Evolutionary conservation across 331 rosid genomes (phyloP), one percentile per base, ranked within the genome.

Genomic region (Malus hybrid): DNA sequence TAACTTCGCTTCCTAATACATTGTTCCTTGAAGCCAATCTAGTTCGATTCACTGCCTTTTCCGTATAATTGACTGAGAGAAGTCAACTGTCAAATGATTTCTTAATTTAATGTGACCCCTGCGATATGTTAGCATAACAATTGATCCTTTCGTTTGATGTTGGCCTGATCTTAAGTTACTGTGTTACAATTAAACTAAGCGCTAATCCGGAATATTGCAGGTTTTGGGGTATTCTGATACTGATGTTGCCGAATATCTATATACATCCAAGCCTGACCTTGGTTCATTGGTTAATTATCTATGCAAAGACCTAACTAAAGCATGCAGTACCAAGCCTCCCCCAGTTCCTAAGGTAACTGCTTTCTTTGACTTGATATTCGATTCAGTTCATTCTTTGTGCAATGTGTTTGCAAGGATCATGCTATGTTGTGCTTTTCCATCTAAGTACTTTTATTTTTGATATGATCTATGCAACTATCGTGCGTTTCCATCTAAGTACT

Each of bases 221-320:
- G 94, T 94, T 65, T 73, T 94, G 77, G 99, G 90, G 69, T 92
- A 92, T 84, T 85, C 91, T 36, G 99, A 94, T 84, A 94, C 99
- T 3, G 99, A 92, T 84, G 89, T 89, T 32, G 99, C 99, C 50
- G 99, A 94, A 83, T 89, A 90, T 87, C 65, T 92, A 39, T 94
- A 85, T 62, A 89, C 65, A 56, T 84, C 93, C 76, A 93, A 92
- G 80, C 86, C 93, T 42, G 85, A 87, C 36, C 24, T 86, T 69
- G 83, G 85, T 57, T 85, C 93, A 4, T 79, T 94, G 86, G 71
- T 79, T 76, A 87, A 80, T 65, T 92, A 79, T 84, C 83, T 92
- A 39, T 94, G 97, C 78, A 87, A 92, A 79, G 96, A 92, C 84
- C 91, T 94, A 69, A 85, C 90, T 18, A 80, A 80, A 78, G 83